These are phyloP conservation scores for Trametes pubescens DNA, from an alignment of 1,284 basidiomycete species.

Conservation along the genomic window DNA sequence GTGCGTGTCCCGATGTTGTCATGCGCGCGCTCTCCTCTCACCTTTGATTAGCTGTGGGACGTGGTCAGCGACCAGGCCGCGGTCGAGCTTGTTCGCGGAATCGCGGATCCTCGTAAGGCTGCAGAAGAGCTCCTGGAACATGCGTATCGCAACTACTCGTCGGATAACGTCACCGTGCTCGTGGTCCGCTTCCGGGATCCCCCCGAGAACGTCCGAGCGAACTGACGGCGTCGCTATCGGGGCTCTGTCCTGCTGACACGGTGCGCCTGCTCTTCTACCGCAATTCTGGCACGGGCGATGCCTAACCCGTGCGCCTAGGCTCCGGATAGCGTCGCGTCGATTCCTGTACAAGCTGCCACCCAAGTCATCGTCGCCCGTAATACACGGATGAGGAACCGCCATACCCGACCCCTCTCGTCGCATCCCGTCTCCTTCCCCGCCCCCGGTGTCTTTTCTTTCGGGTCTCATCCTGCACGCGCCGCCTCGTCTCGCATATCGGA, in stretches of 20 bases:
- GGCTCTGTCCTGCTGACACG: conserved; percentile 26
- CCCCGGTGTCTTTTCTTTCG: conserved; percentile 15
- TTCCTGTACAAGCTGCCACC: conserved; percentile 29
- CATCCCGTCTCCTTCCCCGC: background rate
- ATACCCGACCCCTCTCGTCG: conserved; percentile 20
- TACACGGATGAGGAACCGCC: conserved; percentile 18
- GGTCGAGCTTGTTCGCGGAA: conserved; percentile 82
- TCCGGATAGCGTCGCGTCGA: conserved; percentile 30
- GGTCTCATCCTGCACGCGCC: conserved; percentile 15
- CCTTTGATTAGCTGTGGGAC: conserved; percentile 88
- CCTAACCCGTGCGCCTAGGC: conserved; percentile 7
- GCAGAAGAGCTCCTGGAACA: conserved; percentile 83
- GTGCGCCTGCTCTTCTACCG: conserved; percentile 8
- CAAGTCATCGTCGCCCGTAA: conserved; percentile 29
- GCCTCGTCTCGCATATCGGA: conserved; percentile 3
- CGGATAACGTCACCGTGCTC: conserved; percentile 89
- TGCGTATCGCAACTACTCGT: conserved; percentile 88
- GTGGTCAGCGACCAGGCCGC: conserved; percentile 93
- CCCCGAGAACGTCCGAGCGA: conserved; percentile 32
- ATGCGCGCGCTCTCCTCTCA: conserved; percentile 6
- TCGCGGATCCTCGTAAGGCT: conserved; percentile 86
- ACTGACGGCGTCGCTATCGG: conserved; percentile 30
- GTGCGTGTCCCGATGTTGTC: conserved; percentile 58
- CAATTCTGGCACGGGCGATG: no score
- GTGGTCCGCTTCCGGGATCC: conserved; percentile 76